Percentiles rank a stretch among this genome's conserved stretches.
phyloP scores from a whole-genome alignment of 2,329 filamentous ascomycete genomes.

The Diaporthe destruens region DNA sequence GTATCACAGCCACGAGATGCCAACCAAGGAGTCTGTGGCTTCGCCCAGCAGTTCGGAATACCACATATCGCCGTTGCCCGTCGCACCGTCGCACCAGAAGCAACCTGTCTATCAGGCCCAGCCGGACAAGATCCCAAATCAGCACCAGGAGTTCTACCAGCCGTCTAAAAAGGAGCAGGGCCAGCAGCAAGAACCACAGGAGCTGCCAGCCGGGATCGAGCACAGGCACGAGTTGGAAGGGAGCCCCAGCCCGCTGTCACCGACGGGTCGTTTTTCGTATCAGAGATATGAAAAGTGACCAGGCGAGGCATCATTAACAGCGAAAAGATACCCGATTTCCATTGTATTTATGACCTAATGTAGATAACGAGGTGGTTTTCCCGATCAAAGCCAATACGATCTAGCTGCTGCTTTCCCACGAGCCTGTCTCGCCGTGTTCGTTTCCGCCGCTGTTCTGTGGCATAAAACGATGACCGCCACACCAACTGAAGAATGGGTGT shows the following conservation, averaged over 20 bases:
- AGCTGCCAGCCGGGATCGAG: constrained; percentile 30
- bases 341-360: constrained; percentile 21
- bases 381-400: background rate
- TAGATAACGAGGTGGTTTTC: constrained; percentile 16
- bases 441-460: too few relatives aligned
- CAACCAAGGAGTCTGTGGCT: constrained; percentile 21
- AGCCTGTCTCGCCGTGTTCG: background rate
- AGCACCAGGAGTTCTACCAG: constrained; percentile 15
- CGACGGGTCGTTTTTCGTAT: constrained; percentile 14
- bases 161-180: background rate
- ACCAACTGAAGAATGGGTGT: background rate
- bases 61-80: constrained; percentile 26
- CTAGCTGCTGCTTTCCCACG: background rate
- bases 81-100: background rate
- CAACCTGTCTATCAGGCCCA: background rate
- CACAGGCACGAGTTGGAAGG: constrained; percentile 27
- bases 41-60: constrained; percentile 34
- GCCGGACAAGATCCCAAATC: constrained; percentile 9
- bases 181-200: constrained; percentile 19
- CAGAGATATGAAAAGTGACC: constrained; percentile 3
- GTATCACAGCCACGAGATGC: constrained; percentile 18
- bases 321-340: constrained; percentile 5
- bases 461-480: background rate
- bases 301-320: background rate
- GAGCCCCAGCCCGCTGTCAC: constrained; percentile 17